A percentile compares a stretch with the other conserved stretches of the same genome.
Conservation (phyloP, 352 stramenopile genomes). For the Phytopythium mirpurense region DNA sequence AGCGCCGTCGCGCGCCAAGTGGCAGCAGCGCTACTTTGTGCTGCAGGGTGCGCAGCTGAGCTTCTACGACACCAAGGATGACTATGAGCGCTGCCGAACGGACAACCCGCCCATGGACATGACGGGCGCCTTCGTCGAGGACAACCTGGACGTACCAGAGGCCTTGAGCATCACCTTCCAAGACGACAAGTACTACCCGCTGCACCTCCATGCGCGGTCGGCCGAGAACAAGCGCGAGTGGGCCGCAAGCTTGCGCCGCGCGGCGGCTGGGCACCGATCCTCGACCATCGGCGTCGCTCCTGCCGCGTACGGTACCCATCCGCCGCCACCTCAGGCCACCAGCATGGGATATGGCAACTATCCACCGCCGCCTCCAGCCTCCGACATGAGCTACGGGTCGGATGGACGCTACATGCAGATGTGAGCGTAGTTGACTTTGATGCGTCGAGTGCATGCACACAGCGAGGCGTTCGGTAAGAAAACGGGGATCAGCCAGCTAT, state of each 20-base stretch:
- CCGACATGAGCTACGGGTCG: slow-evolving; percentile 19
- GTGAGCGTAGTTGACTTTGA: no score
- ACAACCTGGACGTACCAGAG: slow-evolving; percentile 72
- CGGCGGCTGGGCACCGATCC: slow-evolving; percentile 23
- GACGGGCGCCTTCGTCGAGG: slow-evolving; percentile 65
- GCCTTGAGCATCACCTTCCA: slow-evolving; percentile 79
- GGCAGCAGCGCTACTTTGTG: slow-evolving; percentile 87
- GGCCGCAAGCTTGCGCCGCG: slow-evolving; percentile 68
- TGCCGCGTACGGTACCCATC: slow-evolving; percentile 1
- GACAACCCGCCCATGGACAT: slow-evolving; percentile 82
- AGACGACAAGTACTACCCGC: slow-evolving; percentile 74
- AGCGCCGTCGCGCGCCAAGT: slow-evolving; percentile 46
- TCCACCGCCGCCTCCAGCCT: slow-evolving; percentile 18
- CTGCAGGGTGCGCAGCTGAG: slow-evolving; percentile 70
- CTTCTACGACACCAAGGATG: slow-evolving; percentile 84
- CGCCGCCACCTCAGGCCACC: slow-evolving; percentile 4
- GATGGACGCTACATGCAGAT: slow-evolving; percentile 40
- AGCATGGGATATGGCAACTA: slow-evolving; percentile 19
- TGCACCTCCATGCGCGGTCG: slow-evolving; percentile 81
- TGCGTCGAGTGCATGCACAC: slow-evolving; percentile 1
- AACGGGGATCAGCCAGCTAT: no score
- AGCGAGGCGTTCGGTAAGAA: no score
- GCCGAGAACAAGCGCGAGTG: slow-evolving; percentile 72
- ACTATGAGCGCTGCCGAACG: slow-evolving; percentile 77
- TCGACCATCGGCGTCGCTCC: slow-evolving; percentile 13